Evolutionary conservation across 805 yeast genomes (phyloP).

Genomic region (Ogataea philodendri): DNA sequence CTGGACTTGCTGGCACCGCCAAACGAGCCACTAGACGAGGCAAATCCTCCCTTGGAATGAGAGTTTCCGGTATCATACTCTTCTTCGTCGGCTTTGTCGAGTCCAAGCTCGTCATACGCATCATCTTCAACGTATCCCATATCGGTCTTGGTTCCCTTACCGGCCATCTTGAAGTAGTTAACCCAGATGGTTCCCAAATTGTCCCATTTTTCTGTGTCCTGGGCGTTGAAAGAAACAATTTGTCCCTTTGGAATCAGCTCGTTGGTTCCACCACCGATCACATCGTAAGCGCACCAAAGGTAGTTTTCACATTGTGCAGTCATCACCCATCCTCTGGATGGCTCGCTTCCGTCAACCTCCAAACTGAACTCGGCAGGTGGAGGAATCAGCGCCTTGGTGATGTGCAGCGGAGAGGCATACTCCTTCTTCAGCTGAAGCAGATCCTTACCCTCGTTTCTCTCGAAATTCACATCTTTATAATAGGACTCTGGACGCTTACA

Average conservation of each 20-base stretch:
- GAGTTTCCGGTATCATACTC: slow-evolving; percentile 13
- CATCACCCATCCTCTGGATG: slow-evolving; percentile 55
- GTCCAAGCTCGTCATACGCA: slow-evolving; percentile 31
- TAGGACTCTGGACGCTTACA: slow-evolving; percentile 50
- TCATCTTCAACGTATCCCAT: slow-evolving; percentile 33
- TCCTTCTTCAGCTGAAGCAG: slow-evolving; percentile 35
- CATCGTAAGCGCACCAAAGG: slow-evolving; percentile 60
- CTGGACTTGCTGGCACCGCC: slow-evolving; percentile 7
- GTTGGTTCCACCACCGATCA: slow-evolving; percentile 47
- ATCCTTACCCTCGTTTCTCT: slow-evolving; percentile 27
- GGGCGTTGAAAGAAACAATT: slow-evolving; percentile 38
- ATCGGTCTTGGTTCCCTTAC: slow-evolving; percentile 24
- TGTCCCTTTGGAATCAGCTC: slow-evolving; percentile 44
- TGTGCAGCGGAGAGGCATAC: slow-evolving; percentile 40
- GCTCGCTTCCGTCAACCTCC: slow-evolving; percentile 37
- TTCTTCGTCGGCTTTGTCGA: slow-evolving; percentile 21
- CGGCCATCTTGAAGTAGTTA: slow-evolving; percentile 35
- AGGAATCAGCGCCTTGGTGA: slow-evolving; percentile 49
- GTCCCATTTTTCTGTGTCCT: slow-evolving; percentile 35
- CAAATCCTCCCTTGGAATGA: slow-evolving; percentile 26
- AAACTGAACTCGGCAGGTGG: slow-evolving; percentile 44
- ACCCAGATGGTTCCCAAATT: slow-evolving; percentile 56
- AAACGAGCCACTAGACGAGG: slow-evolving; percentile 19
- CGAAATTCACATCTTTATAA: slow-evolving; percentile 36
- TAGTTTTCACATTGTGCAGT: slow-evolving; percentile 52